Percentiles rank a stretch among this genome's conserved stretches.
Evolutionary conservation across 257 asterid species (phyloP).

Genomic region (Solanum commersonii): DNA sequence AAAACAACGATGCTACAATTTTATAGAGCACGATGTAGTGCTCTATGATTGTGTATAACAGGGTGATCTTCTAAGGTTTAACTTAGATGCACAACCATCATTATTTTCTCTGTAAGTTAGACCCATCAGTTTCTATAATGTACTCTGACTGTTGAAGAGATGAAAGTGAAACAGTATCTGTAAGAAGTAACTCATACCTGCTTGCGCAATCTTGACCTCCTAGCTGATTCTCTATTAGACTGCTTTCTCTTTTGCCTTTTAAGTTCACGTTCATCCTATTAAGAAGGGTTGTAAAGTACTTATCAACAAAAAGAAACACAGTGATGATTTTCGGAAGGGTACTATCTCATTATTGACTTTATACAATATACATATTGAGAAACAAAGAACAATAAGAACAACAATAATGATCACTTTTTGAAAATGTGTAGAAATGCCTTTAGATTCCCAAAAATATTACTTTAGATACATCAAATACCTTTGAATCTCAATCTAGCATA

Average conservation of each 20-base stretch:
- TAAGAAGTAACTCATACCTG: constrained; percentile 42
- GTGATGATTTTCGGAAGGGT: background rate
- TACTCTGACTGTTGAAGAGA: background rate
- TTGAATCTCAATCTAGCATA: background rate
- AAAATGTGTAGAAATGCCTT: background rate
- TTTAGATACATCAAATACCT: background rate
- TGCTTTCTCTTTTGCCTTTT: constrained; percentile 94
- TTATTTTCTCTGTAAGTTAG: background rate
- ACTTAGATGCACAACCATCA: background rate
- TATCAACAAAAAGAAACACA: background rate
- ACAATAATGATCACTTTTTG: background rate
- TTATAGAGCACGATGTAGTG: background rate
- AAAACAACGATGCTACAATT: background rate
- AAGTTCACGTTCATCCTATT: constrained; percentile 88
- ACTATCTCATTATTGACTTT: background rate
- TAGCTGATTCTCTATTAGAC: constrained; percentile 96
- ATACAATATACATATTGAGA: background rate
- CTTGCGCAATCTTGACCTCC: constrained; percentile 93
- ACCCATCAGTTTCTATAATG: background rate
- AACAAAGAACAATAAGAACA: background rate
- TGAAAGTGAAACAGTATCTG: background rate
- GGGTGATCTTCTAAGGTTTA: background rate
- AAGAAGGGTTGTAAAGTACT: background rate
- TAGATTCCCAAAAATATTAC: background rate
- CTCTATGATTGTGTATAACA: background rate